Percentiles rank a stretch among this genome's conserved stretches.
phyloP scores from a whole-genome alignment of 1,284 basidiomycete species.

The Sanghuangporus sanghuang region DNA sequence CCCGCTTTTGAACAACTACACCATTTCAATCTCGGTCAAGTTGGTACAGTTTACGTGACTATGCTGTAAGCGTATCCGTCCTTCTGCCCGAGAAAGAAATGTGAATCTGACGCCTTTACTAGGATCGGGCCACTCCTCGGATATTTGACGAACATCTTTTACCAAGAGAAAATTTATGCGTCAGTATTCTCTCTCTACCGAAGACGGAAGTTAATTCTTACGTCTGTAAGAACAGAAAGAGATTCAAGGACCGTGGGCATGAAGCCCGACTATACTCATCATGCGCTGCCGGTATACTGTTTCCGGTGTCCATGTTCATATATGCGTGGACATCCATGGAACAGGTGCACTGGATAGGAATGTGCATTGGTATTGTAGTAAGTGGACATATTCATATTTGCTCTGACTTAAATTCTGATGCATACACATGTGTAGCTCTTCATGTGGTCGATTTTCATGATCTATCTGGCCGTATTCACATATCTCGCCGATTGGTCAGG shows the following conservation, averaged over 20 bases:
- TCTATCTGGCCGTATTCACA: conserved; percentile 63
- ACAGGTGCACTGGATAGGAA: conserved; percentile 50
- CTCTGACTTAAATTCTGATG: neutral
- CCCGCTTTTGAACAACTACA: conserved; percentile 60
- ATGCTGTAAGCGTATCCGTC: conserved; percentile 44
- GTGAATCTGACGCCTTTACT: conserved; percentile 2
- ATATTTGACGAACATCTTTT: conserved; percentile 44
- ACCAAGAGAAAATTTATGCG: conserved; percentile 66
- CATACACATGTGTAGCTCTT: conserved; percentile 35
- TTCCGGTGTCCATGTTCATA: conserved; percentile 63
- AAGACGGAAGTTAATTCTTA: neutral
- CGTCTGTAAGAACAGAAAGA: conserved; percentile 35
- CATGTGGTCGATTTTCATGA: conserved; percentile 50
- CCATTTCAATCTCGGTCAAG: conserved; percentile 57
- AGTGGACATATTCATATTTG: conserved; percentile 17
- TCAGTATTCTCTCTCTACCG: conserved; percentile 26
- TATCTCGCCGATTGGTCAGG: conserved; percentile 68
- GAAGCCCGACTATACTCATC: conserved; percentile 72
- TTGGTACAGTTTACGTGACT: conserved; percentile 57
- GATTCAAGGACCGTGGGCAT: conserved; percentile 51
- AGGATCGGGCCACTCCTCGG: conserved; percentile 64
- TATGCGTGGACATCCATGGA: conserved; percentile 58
- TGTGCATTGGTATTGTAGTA: conserved; percentile 50
- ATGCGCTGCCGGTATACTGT: conserved; percentile 56
- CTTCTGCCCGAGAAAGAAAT: neutral